Evolutionary conservation across 2,329 filamentous ascomycete genomes (phyloP).

Genomic region (Ophiostoma ulmi): DNA sequence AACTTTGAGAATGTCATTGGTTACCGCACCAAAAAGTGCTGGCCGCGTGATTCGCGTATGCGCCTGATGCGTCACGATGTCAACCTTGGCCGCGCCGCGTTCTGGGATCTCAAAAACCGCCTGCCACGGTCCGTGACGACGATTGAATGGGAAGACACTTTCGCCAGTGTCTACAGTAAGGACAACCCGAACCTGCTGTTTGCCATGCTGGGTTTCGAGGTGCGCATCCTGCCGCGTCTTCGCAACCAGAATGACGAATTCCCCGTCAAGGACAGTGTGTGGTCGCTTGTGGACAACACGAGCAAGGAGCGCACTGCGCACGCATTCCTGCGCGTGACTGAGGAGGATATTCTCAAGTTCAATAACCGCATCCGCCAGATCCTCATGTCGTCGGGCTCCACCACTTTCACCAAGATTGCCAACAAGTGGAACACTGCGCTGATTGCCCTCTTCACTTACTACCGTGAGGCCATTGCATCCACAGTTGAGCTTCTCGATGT

Average conservation of each 20-base stretch:
- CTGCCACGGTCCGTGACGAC: slow-evolving; percentile 91
- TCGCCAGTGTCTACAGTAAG: slow-evolving; percentile 93
- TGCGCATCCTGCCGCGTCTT: slow-evolving; percentile 90
- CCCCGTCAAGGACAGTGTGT: slow-evolving; percentile 94
- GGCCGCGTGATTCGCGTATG: slow-evolving; percentile 97
- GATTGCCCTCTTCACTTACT: slow-evolving; percentile 97
- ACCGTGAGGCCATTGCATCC: slow-evolving; percentile 93
- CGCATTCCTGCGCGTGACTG: slow-evolving; percentile 94
- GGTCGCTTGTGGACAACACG: slow-evolving; percentile 93
- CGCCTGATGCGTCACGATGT: slow-evolving; percentile 98
- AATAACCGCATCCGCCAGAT: slow-evolving; percentile 99
- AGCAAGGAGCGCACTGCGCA: slow-evolving; percentile 96
- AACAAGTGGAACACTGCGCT: slow-evolving; percentile 99
- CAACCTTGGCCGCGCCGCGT: slow-evolving; percentile 92
- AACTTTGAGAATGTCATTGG: slow-evolving; percentile 99
- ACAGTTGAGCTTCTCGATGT: slow-evolving; percentile 92
- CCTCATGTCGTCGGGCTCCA: slow-evolving; percentile 98
- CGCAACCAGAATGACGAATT: slow-evolving; percentile 96
- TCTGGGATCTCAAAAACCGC: slow-evolving; percentile 98
- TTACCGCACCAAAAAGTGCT: slow-evolving; percentile 99
- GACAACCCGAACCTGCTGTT: slow-evolving; percentile 97
- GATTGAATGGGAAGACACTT: slow-evolving; percentile 98
- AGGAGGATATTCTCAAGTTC: slow-evolving; percentile 97
- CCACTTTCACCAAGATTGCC: slow-evolving; percentile 98
- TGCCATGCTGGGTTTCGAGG: slow-evolving; percentile 97